These are phyloP conservation scores for Sclerotinia nivalis DNA, from an alignment of 2,329 filamentous ascomycete species.

Conservation along the genomic window DNA sequence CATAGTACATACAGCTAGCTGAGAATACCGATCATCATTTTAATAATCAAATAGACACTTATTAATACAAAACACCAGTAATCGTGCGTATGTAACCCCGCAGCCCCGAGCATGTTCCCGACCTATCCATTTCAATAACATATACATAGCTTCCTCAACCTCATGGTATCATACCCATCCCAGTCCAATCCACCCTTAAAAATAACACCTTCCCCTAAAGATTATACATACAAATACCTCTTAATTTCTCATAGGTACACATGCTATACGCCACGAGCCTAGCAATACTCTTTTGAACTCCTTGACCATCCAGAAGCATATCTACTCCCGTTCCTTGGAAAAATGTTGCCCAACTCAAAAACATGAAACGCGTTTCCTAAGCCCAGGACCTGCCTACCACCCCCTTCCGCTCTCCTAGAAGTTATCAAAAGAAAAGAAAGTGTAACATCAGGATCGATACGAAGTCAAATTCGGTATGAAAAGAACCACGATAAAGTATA, in stretches of 20 bases:
- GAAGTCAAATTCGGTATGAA: background rate
- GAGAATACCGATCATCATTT: background rate
- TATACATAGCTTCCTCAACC: background rate
- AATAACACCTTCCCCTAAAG: background rate
- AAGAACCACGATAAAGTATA: background rate
- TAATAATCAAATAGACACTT: background rate
- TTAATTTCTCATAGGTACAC: background rate
- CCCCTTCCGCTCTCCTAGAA: background rate
- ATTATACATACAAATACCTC: background rate
- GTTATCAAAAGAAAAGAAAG: background rate
- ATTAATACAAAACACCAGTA: background rate
- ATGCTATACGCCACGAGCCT: background rate
- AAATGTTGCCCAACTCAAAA: background rate
- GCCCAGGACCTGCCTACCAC: background rate
- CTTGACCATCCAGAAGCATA: background rate
- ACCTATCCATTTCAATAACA: background rate
- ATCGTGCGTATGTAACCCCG: background rate
- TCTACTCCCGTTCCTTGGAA: background rate
- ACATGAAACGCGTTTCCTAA: too few relatives aligned
- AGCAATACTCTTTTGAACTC: conserved; percentile 9
- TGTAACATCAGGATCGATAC: background rate
- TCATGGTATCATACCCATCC: background rate
- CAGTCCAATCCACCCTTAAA: background rate
- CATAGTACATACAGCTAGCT: too few relatives aligned
- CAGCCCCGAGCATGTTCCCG: background rate